Evolutionary conservation across 2,329 filamentous ascomycete genomes (phyloP).

Genomic region (Aspergillus sp.): DNA sequence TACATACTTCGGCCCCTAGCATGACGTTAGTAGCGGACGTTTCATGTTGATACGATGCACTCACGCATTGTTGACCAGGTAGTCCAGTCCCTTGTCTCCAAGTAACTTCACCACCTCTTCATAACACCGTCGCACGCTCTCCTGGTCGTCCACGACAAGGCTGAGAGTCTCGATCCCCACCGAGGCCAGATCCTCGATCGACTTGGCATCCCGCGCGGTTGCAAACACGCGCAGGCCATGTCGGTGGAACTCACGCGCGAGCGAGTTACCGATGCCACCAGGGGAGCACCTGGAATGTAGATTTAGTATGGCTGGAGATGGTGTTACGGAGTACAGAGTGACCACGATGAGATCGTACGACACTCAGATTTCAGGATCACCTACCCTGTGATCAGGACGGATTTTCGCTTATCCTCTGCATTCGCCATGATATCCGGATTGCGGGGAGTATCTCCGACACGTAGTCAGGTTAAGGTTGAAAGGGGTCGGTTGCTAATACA

Average conservation of each 20-base stretch:
- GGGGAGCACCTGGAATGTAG: constrained; percentile 35
- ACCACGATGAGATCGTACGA: too few species aligned
- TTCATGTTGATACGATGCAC: constrained; percentile 12
- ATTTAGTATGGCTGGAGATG: neutral
- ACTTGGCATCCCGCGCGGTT: constrained; percentile 53
- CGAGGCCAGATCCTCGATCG: constrained; percentile 50
- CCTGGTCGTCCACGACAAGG: constrained; percentile 52
- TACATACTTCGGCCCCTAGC: constrained; percentile 31
- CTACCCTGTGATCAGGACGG: constrained; percentile 45
- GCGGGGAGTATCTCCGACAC: neutral
- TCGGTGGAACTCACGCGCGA: constrained; percentile 57
- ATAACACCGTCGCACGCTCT: constrained; percentile 50
- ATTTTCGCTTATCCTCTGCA: constrained; percentile 32
- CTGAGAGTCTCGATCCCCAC: constrained; percentile 55
- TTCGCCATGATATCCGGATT: constrained; percentile 20
- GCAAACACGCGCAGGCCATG: constrained; percentile 57
- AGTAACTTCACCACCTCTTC: constrained; percentile 48
- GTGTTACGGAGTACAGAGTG: neutral
- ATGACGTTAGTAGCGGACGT: constrained; percentile 9
- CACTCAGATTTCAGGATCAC: constrained; percentile 1
- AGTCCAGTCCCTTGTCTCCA: constrained; percentile 50
- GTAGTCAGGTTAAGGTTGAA: neutral
- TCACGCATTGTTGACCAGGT: constrained; percentile 59
- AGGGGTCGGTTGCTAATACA: neutral
- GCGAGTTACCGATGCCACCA: constrained; percentile 58